These are phyloP conservation scores for Daldinia vernicosa DNA, from an alignment of 495 filamentous ascomycete species.

Conservation along the genomic window DNA sequence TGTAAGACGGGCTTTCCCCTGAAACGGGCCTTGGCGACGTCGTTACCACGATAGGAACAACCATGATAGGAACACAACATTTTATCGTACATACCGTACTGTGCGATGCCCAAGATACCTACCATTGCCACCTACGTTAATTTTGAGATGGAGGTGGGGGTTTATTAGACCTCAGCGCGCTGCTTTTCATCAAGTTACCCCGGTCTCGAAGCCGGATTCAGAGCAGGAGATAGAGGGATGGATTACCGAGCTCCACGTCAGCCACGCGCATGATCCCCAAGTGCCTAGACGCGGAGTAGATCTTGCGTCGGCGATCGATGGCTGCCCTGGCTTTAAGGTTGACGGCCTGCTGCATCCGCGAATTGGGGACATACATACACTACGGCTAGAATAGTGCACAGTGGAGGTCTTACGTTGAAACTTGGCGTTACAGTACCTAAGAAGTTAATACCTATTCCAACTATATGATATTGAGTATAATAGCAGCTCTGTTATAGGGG, in stretches of 20 bases:
- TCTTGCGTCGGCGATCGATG: constrained; percentile 38
- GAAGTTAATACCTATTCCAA: too few species aligned
- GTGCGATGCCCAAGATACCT: neutral
- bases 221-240: constrained; percentile 2
- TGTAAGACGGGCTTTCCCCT: constrained; percentile 34
- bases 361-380: neutral
- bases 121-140: constrained; percentile 8
- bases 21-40: constrained; percentile 27
- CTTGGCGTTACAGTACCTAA: neutral
- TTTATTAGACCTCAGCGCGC: constrained; percentile 10
- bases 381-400: neutral
- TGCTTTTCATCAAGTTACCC: constrained; percentile 14
- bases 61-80: constrained; percentile 12
- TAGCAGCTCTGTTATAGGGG: neutral
- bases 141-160: constrained; percentile 7
- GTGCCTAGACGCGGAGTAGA: constrained; percentile 35
- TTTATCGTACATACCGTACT: constrained; percentile 21
- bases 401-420: neutral
- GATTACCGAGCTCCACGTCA: constrained; percentile 35
- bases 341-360: constrained; percentile 11
- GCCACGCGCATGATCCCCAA: constrained; percentile 27
- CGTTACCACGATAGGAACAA: constrained; percentile 21
- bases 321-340: constrained; percentile 17
- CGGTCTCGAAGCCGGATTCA: constrained; percentile 16
- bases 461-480: neutral